These are phyloP conservation scores for Fusarium sp. DNA, from an alignment of 2,329 filamentous ascomycete genomes.

Conservation along the genomic window DNA sequence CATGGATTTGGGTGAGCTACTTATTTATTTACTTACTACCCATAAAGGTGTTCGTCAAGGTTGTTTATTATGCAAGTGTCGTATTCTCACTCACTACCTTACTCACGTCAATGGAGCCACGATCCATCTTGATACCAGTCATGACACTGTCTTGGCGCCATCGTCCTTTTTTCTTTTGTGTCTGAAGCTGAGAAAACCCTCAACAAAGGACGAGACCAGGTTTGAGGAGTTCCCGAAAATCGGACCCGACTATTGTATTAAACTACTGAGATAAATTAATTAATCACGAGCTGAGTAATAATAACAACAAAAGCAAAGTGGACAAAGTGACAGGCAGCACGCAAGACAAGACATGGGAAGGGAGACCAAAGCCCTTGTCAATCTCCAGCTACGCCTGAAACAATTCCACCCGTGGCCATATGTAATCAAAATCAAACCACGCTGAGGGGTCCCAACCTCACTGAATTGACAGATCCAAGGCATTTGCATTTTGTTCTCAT, in stretches of 20 bases:
- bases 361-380: conserved; percentile 32
- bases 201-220: conserved; percentile 10
- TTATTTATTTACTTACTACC: not conserved
- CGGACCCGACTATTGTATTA: conserved; percentile 19
- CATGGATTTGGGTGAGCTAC: not conserved
- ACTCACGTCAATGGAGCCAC: conserved; percentile 4
- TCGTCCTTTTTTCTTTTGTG: not conserved
- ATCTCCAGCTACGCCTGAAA: conserved; percentile 33
- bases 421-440: conserved; percentile 36
- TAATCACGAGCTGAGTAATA: conserved; percentile 5
- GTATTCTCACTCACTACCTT: not conserved
- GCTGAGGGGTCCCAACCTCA: conserved; percentile 19
- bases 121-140: conserved; percentile 1
- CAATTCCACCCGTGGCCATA: conserved; percentile 26
- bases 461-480: conserved; percentile 8
- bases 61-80: not conserved
- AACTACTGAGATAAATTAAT: not conserved
- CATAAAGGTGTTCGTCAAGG: conserved; percentile 19
- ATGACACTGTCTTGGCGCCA: conserved; percentile 1
- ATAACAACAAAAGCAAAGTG: conserved; percentile 10
- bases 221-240: conserved; percentile 13
- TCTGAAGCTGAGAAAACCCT: conserved; percentile 9
- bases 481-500: conserved; percentile 19
- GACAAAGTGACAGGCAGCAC: conserved; percentile 1
- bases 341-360: conserved; percentile 15